These are phyloP conservation scores for Albophoma yamanashiensis DNA, from an alignment of 2,329 filamentous ascomycete genomes.

Conservation along the genomic window DNA sequence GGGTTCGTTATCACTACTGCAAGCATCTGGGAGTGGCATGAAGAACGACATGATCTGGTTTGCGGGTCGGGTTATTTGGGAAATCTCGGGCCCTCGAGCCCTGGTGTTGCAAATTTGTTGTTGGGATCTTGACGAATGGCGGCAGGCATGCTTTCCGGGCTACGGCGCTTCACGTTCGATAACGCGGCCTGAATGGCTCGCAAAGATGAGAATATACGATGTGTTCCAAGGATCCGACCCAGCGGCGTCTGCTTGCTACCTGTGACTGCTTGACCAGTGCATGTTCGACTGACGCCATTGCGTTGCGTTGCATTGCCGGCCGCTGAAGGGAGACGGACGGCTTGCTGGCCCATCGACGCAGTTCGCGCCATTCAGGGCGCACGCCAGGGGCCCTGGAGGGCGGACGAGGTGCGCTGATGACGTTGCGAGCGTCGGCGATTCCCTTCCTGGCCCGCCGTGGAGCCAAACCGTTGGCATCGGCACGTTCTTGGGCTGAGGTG, in stretches of 20 bases:
- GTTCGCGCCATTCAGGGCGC: not conserved
- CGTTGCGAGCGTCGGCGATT: not conserved
- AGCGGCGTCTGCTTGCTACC: not conserved
- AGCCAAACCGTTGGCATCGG: not conserved
- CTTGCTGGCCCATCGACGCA: not conserved
- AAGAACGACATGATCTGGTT: conserved; percentile 22
- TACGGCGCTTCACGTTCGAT: conserved; percentile 15
- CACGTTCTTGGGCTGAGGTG: not conserved
- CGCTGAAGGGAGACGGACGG: not conserved
- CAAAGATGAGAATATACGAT: conserved; percentile 28
- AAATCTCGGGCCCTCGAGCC: conserved; percentile 20
- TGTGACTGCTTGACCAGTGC: not conserved
- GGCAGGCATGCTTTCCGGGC: conserved; percentile 20
- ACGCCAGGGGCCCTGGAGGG: not conserved
- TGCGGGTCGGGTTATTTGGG: conserved; percentile 17
- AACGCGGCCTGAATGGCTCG: conserved; percentile 17
- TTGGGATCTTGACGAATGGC: conserved; percentile 13
- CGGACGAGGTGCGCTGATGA: not conserved
- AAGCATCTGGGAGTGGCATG: conserved; percentile 20
- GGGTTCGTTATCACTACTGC: conserved; percentile 14
- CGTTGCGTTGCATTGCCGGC: not conserved
- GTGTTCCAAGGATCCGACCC: conserved; percentile 14
- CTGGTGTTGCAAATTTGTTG: conserved; percentile 21
- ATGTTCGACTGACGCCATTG: not conserved
- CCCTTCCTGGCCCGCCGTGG: not conserved